Evolutionary conservation across 1,139 yeast genomes (phyloP).

Genomic region (Lodderomyces theae): DNA sequence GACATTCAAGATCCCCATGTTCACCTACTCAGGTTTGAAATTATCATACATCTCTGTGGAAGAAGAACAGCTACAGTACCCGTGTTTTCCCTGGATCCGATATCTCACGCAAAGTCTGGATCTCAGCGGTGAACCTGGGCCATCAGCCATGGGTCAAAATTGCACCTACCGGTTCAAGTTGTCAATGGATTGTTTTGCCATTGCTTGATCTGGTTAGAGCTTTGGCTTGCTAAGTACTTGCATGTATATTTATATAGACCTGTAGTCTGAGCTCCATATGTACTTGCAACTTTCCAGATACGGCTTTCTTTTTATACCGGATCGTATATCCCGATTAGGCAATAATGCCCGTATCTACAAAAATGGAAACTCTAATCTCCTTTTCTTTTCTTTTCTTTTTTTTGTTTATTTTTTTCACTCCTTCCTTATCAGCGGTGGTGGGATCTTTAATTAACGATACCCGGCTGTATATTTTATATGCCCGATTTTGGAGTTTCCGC

Average conservation of each 20-base stretch:
- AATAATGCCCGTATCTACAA: background rate
- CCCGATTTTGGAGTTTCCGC: background rate
- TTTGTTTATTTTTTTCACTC: too few species aligned
- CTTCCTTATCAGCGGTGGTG: slow-evolving; percentile 2
- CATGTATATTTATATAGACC: too few species aligned
- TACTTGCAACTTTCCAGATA: background rate
- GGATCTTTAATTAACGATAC: too few species aligned
- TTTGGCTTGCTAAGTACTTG: background rate
- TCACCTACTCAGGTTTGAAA: slow-evolving; percentile 43
- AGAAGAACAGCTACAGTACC: slow-evolving; percentile 41
- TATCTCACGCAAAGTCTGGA: slow-evolving; percentile 32
- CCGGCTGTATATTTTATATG: background rate
- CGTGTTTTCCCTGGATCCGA: slow-evolving; percentile 49
- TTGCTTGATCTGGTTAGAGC: background rate
- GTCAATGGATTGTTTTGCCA: slow-evolving; percentile 23
- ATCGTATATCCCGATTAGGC: background rate
- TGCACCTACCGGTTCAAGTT: slow-evolving; percentile 32
- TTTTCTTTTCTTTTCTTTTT: background rate
- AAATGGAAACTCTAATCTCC: background rate
- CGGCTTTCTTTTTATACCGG: background rate
- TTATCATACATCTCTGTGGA: slow-evolving; percentile 41
- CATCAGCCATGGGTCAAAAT: slow-evolving; percentile 10
- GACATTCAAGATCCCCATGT: slow-evolving; percentile 39
- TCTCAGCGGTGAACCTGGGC: background rate
- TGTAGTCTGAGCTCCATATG: background rate